phyloP scores from a whole-genome alignment of 148 eudicot species.

The Talinum fruticosum region DNA sequence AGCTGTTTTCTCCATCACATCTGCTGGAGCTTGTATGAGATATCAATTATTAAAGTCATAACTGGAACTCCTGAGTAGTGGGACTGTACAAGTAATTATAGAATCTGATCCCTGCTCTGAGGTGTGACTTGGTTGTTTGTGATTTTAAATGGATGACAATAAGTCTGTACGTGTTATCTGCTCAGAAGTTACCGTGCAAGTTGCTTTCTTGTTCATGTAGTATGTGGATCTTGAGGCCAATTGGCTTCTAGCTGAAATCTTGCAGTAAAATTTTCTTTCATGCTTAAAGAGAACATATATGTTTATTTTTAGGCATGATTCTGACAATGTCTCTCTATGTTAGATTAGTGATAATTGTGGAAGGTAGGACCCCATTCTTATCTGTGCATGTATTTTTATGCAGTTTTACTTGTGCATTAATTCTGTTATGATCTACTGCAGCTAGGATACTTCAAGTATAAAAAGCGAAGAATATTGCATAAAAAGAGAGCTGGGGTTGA shows the following conservation, averaged over 20 bases:
- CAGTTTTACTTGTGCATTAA: constrained; percentile 2
- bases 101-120: not conserved
- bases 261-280: not conserved
- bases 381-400: constrained; percentile 7
- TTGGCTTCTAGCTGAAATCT: constrained; percentile 2
- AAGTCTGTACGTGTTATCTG: not conserved
- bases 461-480: constrained; percentile 30
- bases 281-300: not conserved
- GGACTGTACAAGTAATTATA: not conserved
- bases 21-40: not conserved
- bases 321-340: not conserved
- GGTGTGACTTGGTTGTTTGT: not conserved
- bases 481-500: constrained; percentile 70
- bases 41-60: not conserved
- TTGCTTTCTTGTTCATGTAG: not conserved
- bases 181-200: not conserved
- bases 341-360: not conserved
- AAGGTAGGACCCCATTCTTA: not conserved
- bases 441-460: constrained; percentile 48
- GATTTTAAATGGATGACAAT: not conserved
- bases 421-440: constrained; percentile 36
- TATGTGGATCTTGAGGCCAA: not conserved
- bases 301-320: not conserved
- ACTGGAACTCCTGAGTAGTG: not conserved
- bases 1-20: not conserved